Percentiles rank a stretch among this genome's conserved stretches.
Conservation (phyloP, 805 yeast genomes). For the Candida tammaniensis region DNA sequence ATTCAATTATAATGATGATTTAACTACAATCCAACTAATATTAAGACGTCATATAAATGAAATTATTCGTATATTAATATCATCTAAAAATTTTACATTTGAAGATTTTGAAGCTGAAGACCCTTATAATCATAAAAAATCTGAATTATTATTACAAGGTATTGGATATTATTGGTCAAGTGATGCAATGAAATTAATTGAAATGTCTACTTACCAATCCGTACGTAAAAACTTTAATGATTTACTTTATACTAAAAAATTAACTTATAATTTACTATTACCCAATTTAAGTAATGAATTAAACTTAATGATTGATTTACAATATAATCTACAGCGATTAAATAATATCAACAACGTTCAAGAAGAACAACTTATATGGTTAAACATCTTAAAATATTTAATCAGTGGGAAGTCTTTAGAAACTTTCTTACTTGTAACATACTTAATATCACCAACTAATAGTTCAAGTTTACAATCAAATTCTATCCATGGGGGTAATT, state of each 20-base stretch:
- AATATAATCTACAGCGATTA: constrained; percentile 38
- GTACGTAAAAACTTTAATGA: constrained; percentile 34
- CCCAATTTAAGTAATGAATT: constrained; percentile 40
- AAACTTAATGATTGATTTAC: constrained; percentile 41
- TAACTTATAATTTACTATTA: constrained; percentile 31
- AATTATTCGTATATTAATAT: constrained; percentile 34
- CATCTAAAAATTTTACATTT: constrained; percentile 34
- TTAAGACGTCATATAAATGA: constrained; percentile 45
- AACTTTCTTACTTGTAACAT: constrained; percentile 36
- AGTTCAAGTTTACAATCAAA: constrained; percentile 37
- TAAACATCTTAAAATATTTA: constrained; percentile 38
- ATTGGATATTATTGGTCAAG: constrained; percentile 44
- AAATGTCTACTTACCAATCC: constrained; percentile 40
- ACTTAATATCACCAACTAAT: constrained; percentile 40
- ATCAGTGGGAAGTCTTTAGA: constrained; percentile 42
- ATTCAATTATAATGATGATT: constrained; percentile 45
- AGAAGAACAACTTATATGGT: constrained; percentile 36
- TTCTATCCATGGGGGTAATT: constrained; percentile 36
- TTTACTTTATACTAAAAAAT: constrained; percentile 27
- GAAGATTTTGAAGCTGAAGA: constrained; percentile 1
- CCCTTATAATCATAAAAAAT: constrained; percentile 8
- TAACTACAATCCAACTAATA: constrained; percentile 42
- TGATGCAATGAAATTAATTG: constrained; percentile 38
- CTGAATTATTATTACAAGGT: constrained; percentile 34
- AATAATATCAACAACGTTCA: constrained; percentile 18